phyloP scores from a whole-genome alignment of 2,329 filamentous ascomycete genomes.

The Trichoderma breve region DNA sequence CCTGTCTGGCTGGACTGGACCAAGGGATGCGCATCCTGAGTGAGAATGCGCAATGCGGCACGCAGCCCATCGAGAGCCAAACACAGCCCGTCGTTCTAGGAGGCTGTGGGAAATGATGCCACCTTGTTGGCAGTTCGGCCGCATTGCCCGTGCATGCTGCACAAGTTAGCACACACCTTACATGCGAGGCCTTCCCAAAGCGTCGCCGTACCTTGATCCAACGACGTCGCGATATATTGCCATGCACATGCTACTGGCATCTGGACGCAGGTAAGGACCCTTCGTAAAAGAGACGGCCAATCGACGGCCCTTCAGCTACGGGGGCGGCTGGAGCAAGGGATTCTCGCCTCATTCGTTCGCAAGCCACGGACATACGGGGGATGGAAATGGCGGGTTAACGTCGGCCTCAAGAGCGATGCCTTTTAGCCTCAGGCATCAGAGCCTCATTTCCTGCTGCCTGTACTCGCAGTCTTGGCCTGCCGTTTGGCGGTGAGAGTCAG shows the following conservation, averaged over 20 bases:
- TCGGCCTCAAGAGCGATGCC: background rate
- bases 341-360: background rate
- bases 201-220: conserved; percentile 2
- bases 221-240: background rate
- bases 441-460: background rate
- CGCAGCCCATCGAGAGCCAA: background rate
- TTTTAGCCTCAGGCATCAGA: conserved; percentile 7
- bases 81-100: background rate
- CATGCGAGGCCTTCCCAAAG: conserved; percentile 1
- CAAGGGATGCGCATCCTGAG: background rate
- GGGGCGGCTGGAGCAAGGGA: background rate
- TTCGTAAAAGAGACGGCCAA: conserved; percentile 6
- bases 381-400: background rate
- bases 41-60: background rate
- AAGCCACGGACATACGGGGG: background rate
- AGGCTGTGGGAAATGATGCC: conserved; percentile 5
- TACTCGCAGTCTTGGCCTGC: background rate
- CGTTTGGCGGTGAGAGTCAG: conserved; percentile 13
- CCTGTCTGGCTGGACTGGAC: background rate
- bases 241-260: background rate
- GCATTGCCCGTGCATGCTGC: conserved; percentile 2
- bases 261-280: background rate
- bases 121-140: conserved; percentile 2
- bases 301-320: background rate
- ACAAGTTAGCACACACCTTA: background rate